A percentile compares a stretch with the other conserved stretches of the same genome.
These are phyloP conservation scores for Candida qinlingensis DNA, from an alignment of 805 yeast genomes.

Conservation along the genomic window DNA sequence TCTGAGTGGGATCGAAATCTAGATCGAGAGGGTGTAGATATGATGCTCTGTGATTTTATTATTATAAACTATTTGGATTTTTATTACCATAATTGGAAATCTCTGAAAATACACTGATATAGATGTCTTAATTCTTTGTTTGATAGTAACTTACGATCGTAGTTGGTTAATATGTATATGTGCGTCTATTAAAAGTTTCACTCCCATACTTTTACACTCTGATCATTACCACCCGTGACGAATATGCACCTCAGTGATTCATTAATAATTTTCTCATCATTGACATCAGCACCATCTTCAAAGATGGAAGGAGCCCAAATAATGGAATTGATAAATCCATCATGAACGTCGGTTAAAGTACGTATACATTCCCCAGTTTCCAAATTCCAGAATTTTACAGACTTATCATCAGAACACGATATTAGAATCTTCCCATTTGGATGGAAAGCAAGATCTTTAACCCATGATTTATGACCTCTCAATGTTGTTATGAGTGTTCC, in stretches of 20 bases:
- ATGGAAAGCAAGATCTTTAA: constrained; percentile 61
- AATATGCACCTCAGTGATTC: constrained; percentile 60
- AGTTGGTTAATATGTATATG: no score
- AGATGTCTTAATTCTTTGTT: neutral
- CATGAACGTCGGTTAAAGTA: constrained; percentile 51
- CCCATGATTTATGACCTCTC: constrained; percentile 84
- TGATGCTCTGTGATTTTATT: no score
- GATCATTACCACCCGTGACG: constrained; percentile 93
- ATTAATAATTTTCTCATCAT: constrained; percentile 29
- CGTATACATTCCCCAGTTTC: constrained; percentile 41
- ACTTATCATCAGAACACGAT: constrained; percentile 75
- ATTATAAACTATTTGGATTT: neutral
- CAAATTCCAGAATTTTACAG: constrained; percentile 75
- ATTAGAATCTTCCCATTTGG: constrained; percentile 69
- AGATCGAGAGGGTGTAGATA: neutral
- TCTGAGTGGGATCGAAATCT: constrained; percentile 13
- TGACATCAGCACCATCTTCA: constrained; percentile 24
- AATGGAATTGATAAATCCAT: constrained; percentile 69
- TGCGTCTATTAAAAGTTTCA: constrained; percentile 19
- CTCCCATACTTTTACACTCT: constrained; percentile 85
- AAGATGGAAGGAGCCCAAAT: constrained; percentile 44
- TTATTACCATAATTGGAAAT: neutral
- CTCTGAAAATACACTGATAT: neutral
- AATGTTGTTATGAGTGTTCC: constrained; percentile 55
- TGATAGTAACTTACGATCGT: neutral